Evolutionary conservation across 805 yeast genomes (phyloP).

Genomic region (Torulaspora franciscae): DNA sequence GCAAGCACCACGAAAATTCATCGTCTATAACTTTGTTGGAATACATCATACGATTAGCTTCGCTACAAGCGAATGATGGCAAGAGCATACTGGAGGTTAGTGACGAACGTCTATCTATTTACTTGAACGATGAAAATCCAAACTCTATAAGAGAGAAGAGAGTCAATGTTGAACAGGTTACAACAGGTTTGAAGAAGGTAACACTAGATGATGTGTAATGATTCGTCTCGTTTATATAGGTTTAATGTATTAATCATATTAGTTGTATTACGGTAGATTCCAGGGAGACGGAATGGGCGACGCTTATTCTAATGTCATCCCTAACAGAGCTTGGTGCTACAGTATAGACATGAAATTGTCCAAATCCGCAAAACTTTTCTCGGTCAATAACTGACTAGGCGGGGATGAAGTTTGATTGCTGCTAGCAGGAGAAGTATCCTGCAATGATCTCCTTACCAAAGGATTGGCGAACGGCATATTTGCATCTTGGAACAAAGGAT

Average conservation of each 20-base stretch:
- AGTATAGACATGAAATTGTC: conserved; percentile 32
- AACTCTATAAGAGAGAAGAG: conserved; percentile 18
- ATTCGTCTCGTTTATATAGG: conserved; percentile 4
- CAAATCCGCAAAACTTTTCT: conserved; percentile 29
- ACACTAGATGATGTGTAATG: conserved; percentile 8
- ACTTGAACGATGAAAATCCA: conserved; percentile 52
- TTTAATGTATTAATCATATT: conserved; percentile 4
- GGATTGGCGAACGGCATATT: conserved; percentile 6
- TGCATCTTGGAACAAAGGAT: conserved; percentile 9
- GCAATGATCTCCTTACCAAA: conserved; percentile 5
- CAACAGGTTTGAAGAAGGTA: conserved; percentile 13
- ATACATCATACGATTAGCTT: conserved; percentile 54
- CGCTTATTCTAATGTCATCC: background rate
- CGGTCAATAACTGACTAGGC: conserved; percentile 23
- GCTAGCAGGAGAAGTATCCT: conserved; percentile 15
- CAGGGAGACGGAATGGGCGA: no score
- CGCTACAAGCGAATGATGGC: conserved; percentile 58
- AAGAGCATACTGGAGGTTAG: conserved; percentile 47
- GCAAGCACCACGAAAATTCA: conserved; percentile 10
- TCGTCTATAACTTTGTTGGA: conserved; percentile 54
- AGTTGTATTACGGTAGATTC: background rate
- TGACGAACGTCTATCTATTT: conserved; percentile 63
- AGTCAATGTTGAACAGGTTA: conserved; percentile 18
- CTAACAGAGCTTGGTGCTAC: conserved; percentile 6
- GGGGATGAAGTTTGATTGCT: conserved; percentile 21